phyloP scores from a whole-genome alignment of 108 stramenopile genomes.

The Cyclotella baltica region DNA sequence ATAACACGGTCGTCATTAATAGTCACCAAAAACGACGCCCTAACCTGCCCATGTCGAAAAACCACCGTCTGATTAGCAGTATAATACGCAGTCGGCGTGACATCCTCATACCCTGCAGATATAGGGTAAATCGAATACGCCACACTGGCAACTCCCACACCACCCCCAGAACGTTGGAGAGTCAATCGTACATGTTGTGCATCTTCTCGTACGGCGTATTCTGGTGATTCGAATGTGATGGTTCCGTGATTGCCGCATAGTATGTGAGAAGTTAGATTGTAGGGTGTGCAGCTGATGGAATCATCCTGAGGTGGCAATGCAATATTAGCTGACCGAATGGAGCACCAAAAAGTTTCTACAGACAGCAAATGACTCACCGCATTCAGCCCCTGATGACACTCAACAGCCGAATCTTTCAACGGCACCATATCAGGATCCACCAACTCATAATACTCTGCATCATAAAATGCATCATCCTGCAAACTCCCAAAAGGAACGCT shows the following conservation, averaged over 20 bases:
- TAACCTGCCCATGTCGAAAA: conserved; percentile 58
- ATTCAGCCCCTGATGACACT: conserved; percentile 62
- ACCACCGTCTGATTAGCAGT: conserved; percentile 59
- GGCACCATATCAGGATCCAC: conserved; percentile 37
- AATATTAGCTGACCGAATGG: not conserved
- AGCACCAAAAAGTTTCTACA: not conserved
- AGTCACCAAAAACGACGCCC: conserved; percentile 61
- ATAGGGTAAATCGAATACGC: conserved; percentile 60
- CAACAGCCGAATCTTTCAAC: conserved; percentile 53
- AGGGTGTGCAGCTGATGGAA: conserved; percentile 38
- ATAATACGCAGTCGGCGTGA: conserved; percentile 61
- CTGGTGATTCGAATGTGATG: conserved; percentile 59
- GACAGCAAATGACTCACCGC: conserved; percentile 4
- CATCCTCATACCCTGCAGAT: conserved; percentile 58
- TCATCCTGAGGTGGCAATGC: conserved; percentile 30
- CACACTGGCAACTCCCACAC: conserved; percentile 57
- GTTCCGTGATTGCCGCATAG: conserved; percentile 75
- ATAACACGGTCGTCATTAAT: conserved; percentile 68
- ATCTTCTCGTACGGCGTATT: conserved; percentile 60
- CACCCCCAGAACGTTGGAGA: conserved; percentile 67
- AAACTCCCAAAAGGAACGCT: conserved; percentile 77
- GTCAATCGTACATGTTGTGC: conserved; percentile 56
- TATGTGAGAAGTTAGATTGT: conserved; percentile 48
- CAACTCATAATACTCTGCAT: conserved; percentile 61
- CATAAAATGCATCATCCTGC: conserved; percentile 68